Base-by-base conservation (phyloP, 148 eudicot species). In the Hydrangea macrophylla region DNA sequence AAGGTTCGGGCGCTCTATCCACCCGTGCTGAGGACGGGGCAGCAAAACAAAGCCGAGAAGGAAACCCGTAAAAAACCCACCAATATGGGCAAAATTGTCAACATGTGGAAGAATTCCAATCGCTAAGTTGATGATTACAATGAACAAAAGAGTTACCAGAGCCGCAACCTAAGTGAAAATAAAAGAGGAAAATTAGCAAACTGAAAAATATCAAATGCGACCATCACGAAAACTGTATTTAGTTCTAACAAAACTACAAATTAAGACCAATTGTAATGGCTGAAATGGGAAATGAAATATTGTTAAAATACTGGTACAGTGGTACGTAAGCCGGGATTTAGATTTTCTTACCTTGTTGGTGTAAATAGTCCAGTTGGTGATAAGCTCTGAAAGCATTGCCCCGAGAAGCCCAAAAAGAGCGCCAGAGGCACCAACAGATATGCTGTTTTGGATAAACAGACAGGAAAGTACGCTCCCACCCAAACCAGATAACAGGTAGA, bases 321-420 rank as follows among this genome's bases (percentile, higher is more conserved):
- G n/a, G n/a, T n/a, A n/a, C n/a, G n/a, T n/a, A n/a, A n/a, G n/a
- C n/a, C n/a, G n/a, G n/a, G 33, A 23, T 18, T 26, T 9, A 30
- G 22, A 11, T 2, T 22, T 18, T 15, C 50, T 53, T 37, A 81
- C 96, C 93, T 83, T 86, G 78, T 86, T 84, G 9, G 83, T 51
- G 27, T 91, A 91, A 5, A 83, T 72, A n/a, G 88, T 72, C 97
- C 94, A 91, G 60, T 91, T 91, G 15, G 88, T 86, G 17, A 88
- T 40, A 17, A 91, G 83, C 64, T 91, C 97, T 0, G 97, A 70
- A 60, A 84, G 85, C 97, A 91, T 86, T 11, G 97, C 86, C 27
- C 97, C 97, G 59, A 88, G 85, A 30, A 91, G 89, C 32, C 94
- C 97, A 56, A 88, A 83, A 17, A 91, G 80, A 51, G 97, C 92